Percentiles rank a stretch among this genome's conserved stretches.
Conservation (phyloP, 352 stramenopile species). For the Pilasporangium apinafurcum region DNA sequence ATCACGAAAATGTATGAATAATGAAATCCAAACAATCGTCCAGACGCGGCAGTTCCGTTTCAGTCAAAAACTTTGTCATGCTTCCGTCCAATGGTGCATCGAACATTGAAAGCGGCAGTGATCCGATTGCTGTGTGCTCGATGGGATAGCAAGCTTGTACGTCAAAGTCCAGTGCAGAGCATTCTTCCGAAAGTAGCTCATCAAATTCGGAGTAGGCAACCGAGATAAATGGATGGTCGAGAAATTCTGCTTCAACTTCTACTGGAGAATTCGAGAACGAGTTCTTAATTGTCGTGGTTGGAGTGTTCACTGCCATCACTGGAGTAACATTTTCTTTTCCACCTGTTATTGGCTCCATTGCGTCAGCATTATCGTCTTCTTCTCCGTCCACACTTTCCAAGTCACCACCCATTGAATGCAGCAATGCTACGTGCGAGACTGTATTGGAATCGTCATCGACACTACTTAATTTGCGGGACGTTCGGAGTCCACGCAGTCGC, state of each 20-base stretch:
- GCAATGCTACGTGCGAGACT: too few relatives aligned
- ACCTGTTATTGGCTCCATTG: constrained; percentile 1
- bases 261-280: too few relatives aligned
- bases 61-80: too few relatives aligned
- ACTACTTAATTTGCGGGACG: constrained; percentile 5
- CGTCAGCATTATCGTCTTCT: neutral
- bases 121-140: constrained; percentile 5
- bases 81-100: constrained; percentile 10
- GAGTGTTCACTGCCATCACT: neutral
- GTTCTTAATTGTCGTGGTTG: neutral
- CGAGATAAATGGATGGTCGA: neutral
- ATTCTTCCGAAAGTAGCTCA: constrained; percentile 4
- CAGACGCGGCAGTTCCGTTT: constrained; percentile 10
- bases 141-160: neutral
- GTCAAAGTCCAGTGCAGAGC: neutral
- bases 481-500: constrained; percentile 16
- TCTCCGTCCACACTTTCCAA: too few relatives aligned
- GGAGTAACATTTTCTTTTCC: neutral
- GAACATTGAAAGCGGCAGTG: neutral
- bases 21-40: constrained; percentile 24
- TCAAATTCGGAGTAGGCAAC: constrained; percentile 1
- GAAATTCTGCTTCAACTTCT: too few relatives aligned
- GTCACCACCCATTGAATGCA: too few relatives aligned
- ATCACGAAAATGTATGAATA: constrained; percentile 13
- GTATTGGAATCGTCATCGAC: constrained; percentile 7